Conservation (phyloP, 2,329 filamentous ascomycete genomes). For the Myriosclerotinia scirpicola region DNA sequence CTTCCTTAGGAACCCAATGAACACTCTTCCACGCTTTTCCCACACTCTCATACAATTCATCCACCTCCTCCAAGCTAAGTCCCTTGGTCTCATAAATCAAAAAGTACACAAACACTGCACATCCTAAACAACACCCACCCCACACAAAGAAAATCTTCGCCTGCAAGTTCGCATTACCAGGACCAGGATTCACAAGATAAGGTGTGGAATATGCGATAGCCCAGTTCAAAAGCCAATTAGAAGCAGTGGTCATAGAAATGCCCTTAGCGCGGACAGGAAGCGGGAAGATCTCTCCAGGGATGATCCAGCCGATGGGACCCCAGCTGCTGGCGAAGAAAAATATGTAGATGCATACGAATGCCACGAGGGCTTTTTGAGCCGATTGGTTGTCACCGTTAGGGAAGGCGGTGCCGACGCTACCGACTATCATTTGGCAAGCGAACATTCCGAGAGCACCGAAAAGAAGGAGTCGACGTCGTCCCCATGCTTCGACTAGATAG, state of each 20-base stretch:
- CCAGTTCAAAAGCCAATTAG: slow-evolving; percentile 88
- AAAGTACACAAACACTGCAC: slow-evolving; percentile 55
- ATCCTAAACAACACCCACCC: slow-evolving; percentile 55
- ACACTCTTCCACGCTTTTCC: slow-evolving; percentile 14
- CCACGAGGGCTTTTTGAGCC: slow-evolving; percentile 48
- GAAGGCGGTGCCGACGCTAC: slow-evolving; percentile 53
- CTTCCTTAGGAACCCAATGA: slow-evolving; percentile 16
- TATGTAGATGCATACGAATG: slow-evolving; percentile 60
- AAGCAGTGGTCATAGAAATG: slow-evolving; percentile 79
- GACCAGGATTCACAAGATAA: slow-evolving; percentile 58
- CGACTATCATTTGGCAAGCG: slow-evolving; percentile 82
- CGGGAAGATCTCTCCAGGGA: slow-evolving; percentile 88
- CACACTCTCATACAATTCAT: slow-evolving; percentile 53
- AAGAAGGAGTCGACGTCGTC: slow-evolving; percentile 77
- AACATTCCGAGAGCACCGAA: slow-evolving; percentile 80
- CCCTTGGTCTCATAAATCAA: slow-evolving; percentile 69
- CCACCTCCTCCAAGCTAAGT: slow-evolving; percentile 68
- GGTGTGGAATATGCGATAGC: slow-evolving; percentile 67
- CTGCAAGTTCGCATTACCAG: slow-evolving; percentile 41
- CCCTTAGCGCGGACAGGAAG: slow-evolving; percentile 66
- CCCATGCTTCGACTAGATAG: slow-evolving; percentile 80
- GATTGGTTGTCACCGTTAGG: slow-evolving; percentile 43
- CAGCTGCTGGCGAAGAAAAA: slow-evolving; percentile 24
- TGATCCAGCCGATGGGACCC: slow-evolving; percentile 61
- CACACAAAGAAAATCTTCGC: slow-evolving; percentile 52